Base-by-base conservation (phyloP, 805 yeast genomes). In the Yamadazyma olivae region DNA sequence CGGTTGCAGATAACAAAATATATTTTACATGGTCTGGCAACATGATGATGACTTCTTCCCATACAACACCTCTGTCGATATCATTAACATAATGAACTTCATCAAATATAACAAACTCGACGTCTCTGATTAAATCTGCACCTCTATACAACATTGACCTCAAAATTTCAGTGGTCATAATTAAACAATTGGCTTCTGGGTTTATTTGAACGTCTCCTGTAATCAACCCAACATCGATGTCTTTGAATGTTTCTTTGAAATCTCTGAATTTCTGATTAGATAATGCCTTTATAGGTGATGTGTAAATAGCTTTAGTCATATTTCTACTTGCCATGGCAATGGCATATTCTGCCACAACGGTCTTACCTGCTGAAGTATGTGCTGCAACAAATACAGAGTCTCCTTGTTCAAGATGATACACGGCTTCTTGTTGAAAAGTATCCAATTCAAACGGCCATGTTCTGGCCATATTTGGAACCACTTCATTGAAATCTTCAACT, bases 31-130 rank as follows among this genome's bases (percentile, higher is more conserved):
- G 90, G 51, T 95, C 97, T 3, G 99, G 99, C 28, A 93, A 71
- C 56, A 93, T 68, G 40, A 93, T 93, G 46, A 93, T 91, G 12
- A 98, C 91, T 62, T 93, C 99, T 65, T 93, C 99, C 99, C 99
- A 93, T 23, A 93, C 99, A 35, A 93, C 99, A 59, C 99, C 99
- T 66, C 99, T 80, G 48, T 89, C 93, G 50, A 88, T 83, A 59
- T 93, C 99, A 66, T 97, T 81, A 95, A 93, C 93, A 63, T 93
- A 93, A 66, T 93, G 99, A 30, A 93, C 96, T 59, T 93, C 99
- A 62, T 93, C 99, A 48, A 93, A 93, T 26, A 93, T 81, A 33
- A 93, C 99, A 96, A 96, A 93, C 0, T 96, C 96, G 27, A 93
- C 98, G 70, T 93, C 99, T 61, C 99, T 77, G 91, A 93, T 90